Base-by-base conservation (phyloP, 768 basidiomycete genomes). In the Hebeloma cylindrosporum region DNA sequence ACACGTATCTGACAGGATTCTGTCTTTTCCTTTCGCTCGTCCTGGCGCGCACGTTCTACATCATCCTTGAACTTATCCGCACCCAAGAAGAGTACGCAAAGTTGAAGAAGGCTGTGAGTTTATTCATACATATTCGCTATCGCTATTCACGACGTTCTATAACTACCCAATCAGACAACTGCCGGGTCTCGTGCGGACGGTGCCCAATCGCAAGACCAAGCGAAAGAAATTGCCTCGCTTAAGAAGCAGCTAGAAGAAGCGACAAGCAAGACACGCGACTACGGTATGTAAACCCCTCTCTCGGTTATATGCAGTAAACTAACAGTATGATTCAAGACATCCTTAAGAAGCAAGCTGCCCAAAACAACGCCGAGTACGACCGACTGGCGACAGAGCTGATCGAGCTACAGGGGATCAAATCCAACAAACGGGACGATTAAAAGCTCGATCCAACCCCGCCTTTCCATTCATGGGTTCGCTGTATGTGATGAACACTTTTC, bases 1-100 rank as follows among this genome's bases (percentile, higher is more conserved):
- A 95, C 62, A 83, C 85, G 47, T 97, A 97, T 63, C 78, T 97
- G 11, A 94, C 93, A 5, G 90, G 90, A 0, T 93, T 92, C 65
- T 91, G 88, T 48, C 77, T 99, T 34, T 96, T 97, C 83, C 83
- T 99, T 16, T 96, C 95, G 7, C 83, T 98, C 45, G 85, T 96
- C 55, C 82, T 97, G 54, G 87, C 93, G 2, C 85, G 94, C 57
- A 89, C 88, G 3, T 97, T 97, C 72, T 85, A 85, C 63, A 88
- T 98, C 63, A 80, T 88, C 34, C 82, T 93, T 59, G 92, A 97
- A 62, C 83, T 96, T 53, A 85, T 97, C 51, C 83, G 90, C 54
- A 79, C 84, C 1, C 91, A 95, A 65, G 93, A 94, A 54, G 82
- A 91, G 57, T 89, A 89, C 59, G 82, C 81, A 14, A 84, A 87